Evolutionary conservation across 2,329 filamentous ascomycete species (phyloP).

Genomic region (Xylaria sp.): DNA sequence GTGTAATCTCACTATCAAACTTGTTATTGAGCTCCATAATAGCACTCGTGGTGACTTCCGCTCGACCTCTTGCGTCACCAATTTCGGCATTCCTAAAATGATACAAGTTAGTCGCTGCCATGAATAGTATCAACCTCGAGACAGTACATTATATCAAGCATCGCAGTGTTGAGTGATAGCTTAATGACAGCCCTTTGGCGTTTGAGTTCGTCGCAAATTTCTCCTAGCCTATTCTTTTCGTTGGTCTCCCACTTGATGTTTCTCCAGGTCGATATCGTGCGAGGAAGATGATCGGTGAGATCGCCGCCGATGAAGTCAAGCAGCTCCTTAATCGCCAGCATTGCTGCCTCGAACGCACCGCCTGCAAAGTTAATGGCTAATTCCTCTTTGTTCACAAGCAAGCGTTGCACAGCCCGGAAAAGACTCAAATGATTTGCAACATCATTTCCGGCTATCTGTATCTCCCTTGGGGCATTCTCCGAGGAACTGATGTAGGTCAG

Average conservation of each 20-base stretch:
- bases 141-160: slow-evolving; percentile 11
- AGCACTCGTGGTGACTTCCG: neutral
- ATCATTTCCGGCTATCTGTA: neutral
- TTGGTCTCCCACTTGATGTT: slow-evolving; percentile 1
- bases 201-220: slow-evolving; percentile 14
- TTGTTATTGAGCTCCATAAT: neutral
- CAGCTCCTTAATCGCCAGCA: neutral
- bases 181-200: slow-evolving; percentile 13
- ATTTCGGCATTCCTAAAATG: neutral
- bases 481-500: neutral
- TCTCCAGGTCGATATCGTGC: neutral
- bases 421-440: slow-evolving; percentile 3
- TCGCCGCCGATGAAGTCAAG: neutral
- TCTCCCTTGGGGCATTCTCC: neutral
- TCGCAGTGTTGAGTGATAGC: neutral
- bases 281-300: neutral
- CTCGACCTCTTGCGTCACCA: neutral
- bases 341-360: neutral
- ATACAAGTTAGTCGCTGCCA: neutral
- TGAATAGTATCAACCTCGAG: neutral
- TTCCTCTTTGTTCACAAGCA: neutral
- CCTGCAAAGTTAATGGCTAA: neutral
- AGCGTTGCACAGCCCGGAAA: neutral
- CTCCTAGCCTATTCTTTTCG: neutral
- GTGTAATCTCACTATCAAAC: neutral